Evolutionary conservation across 192 early-diverging fungal genomes (phyloP), one percentile per base, ranked within the genome.

Genomic region (Globomyces pollinis-pini): DNA sequence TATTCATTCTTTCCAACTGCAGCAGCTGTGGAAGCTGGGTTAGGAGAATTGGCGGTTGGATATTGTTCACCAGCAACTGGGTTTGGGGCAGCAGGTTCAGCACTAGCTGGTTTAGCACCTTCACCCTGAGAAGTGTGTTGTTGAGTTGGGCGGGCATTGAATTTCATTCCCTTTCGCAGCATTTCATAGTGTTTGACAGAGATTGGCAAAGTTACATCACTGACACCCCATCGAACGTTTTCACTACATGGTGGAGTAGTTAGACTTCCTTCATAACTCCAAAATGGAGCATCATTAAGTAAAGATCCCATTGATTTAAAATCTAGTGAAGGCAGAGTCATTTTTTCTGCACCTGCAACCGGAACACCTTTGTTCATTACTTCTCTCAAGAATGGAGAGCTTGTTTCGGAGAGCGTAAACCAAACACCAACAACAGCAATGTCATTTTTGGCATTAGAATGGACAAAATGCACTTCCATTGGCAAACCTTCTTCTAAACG

Each of bases 211-310:
- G 68, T 31, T 6, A 54, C 53, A 30, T 63, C 39, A 50, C 67
- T 60, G 13, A 84, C 79, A 28, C 61, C 57, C 81, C 80, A 85
- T 11, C 52, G 44, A 1, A 86, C 74, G 31, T 72, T 70, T 60
- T 85, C 84, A 1, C 71, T 67, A 63, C 84, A 86, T 1, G 83
- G 83, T 8, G 84, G 84, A 1, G 83, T 83, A 8, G 84, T 86
- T 54, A 86, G 63, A 34, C 68, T 72, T 15, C 84, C 84, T 1
- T 42, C 32, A 61, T 86, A 86, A 47, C 64, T 67, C 20, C 24
- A 64, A 24, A 32, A 63, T 7, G 28, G 2, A 13, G 5, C 18
- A 24, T 61, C 38, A n/a, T n/a, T n/a, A 31, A 64, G 11, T 13
- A 15, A 0, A n/a, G n/a, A 7, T 9, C 41, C 34, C 43, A 72